phyloP scores from a whole-genome alignment of 2,329 filamentous ascomycete species.

The Cercospora citrullina region DNA sequence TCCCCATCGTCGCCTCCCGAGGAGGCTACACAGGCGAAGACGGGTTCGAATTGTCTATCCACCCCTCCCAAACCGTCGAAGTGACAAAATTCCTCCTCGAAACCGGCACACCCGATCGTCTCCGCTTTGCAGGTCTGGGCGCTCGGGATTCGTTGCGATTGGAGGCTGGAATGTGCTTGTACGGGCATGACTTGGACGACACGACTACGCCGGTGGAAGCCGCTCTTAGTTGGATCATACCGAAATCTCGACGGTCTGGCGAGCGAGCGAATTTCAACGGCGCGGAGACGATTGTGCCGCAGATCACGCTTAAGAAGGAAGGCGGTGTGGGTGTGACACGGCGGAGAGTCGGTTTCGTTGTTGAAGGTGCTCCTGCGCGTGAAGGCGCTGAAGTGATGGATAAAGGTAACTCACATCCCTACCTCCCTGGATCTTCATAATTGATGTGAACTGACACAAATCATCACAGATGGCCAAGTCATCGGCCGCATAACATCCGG shows the following conservation, averaged over 20 bases:
- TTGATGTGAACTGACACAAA: not conserved
- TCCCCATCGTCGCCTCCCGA: slow-evolving; percentile 72
- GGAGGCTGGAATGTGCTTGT: slow-evolving; percentile 98
- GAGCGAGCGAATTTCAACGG: slow-evolving; percentile 75
- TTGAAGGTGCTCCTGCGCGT: slow-evolving; percentile 84
- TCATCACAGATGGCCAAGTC: slow-evolving; percentile 54
- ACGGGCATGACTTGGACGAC: slow-evolving; percentile 95
- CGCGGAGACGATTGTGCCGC: slow-evolving; percentile 71
- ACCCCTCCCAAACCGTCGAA: slow-evolving; percentile 62
- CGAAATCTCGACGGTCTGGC: slow-evolving; percentile 68
- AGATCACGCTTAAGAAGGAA: slow-evolving; percentile 57
- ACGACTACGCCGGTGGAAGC: slow-evolving; percentile 68
- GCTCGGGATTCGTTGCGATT: slow-evolving; percentile 89
- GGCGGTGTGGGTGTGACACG: slow-evolving; percentile 59
- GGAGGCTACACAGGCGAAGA: slow-evolving; percentile 98
- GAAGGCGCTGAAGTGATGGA: slow-evolving; percentile 80
- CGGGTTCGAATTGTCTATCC: slow-evolving; percentile 93
- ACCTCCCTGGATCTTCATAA: too few species aligned
- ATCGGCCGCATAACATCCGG: slow-evolving; percentile 86
- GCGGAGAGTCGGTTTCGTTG: slow-evolving; percentile 75
- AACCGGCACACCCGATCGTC: slow-evolving; percentile 57
- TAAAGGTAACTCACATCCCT: slow-evolving; percentile 32
- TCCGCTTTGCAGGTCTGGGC: slow-evolving; percentile 83
- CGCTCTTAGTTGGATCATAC: slow-evolving; percentile 76
- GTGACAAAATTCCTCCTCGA: slow-evolving; percentile 70